Conservation (phyloP, 129 eudicot genomes). For the Flaveria ramosissima region DNA sequence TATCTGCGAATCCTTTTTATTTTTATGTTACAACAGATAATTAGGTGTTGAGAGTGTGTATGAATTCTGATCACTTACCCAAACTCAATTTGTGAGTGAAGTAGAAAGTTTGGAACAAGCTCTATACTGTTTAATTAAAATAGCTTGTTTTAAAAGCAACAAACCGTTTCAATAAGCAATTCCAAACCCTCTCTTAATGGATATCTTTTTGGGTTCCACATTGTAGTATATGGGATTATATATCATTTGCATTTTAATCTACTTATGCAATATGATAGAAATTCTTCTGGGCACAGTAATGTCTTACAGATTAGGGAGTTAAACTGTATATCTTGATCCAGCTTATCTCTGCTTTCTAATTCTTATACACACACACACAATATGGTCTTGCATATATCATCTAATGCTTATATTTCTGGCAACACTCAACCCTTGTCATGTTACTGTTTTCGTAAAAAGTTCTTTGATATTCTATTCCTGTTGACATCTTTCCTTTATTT, state of each 20-base stretch:
- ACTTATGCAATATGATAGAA: background rate
- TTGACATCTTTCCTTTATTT: background rate
- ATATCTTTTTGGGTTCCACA: background rate
- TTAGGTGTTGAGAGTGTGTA: background rate
- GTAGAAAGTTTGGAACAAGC: background rate
- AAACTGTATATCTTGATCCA: background rate
- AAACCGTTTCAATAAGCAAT: background rate
- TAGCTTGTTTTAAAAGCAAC: background rate
- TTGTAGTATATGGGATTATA: background rate
- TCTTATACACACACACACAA: background rate
- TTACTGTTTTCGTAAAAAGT: background rate
- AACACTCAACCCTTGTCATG: background rate
- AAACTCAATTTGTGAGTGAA: background rate
- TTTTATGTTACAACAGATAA: background rate
- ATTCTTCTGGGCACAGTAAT: background rate
- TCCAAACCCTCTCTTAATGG: background rate
- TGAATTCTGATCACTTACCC: background rate
- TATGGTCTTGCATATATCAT: background rate
- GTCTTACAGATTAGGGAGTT: background rate
- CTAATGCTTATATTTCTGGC: background rate
- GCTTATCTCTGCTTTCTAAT: background rate
- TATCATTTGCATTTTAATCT: background rate
- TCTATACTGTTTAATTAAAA: background rate
- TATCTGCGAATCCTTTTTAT: background rate
- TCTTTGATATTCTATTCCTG: no score